A percentile compares a stretch with the other conserved stretches of the same genome.
Conservation (phyloP, 129 eudicot genomes). For the Chrysanthemum makinoi region DNA sequence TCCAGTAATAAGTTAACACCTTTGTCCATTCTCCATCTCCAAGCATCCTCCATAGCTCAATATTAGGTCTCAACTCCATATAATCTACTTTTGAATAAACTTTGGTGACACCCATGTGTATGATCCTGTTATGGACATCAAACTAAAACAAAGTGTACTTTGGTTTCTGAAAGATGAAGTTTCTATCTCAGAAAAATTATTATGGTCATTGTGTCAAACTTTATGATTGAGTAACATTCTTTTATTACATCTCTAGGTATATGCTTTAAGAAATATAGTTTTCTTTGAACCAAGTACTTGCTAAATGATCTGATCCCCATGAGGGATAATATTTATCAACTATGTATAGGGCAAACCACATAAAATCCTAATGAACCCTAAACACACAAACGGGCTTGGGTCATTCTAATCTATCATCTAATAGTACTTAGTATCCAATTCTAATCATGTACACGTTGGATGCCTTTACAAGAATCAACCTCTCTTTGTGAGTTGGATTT, state of each 20-base stretch:
- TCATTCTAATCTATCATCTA: too few relatives aligned
- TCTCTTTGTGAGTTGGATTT: constrained; percentile 2
- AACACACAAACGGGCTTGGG: too few relatives aligned
- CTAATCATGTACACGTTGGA: too few relatives aligned
- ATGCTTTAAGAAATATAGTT: not conserved
- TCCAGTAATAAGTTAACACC: not conserved
- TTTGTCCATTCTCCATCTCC: constrained; percentile 6
- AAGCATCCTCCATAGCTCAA: constrained; percentile 3
- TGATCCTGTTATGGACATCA: not conserved
- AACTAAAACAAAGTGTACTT: not conserved
- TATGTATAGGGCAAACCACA: too few relatives aligned
- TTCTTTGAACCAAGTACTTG: not conserved
- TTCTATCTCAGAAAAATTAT: not conserved
- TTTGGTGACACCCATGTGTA: not conserved
- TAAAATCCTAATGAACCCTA: too few relatives aligned
- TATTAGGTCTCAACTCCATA: not conserved
- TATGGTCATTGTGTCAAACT: not conserved
- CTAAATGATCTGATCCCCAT: too few relatives aligned
- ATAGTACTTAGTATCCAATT: not conserved
- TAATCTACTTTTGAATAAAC: not conserved
- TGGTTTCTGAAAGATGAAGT: not conserved
- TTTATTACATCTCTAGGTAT: not conserved
- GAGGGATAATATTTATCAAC: too few relatives aligned
- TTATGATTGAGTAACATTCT: not conserved
- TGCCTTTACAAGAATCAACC: not conserved